These are phyloP conservation scores for Solanum bulbocastanum DNA, from an alignment of 257 asterid species.

Conservation along the genomic window DNA sequence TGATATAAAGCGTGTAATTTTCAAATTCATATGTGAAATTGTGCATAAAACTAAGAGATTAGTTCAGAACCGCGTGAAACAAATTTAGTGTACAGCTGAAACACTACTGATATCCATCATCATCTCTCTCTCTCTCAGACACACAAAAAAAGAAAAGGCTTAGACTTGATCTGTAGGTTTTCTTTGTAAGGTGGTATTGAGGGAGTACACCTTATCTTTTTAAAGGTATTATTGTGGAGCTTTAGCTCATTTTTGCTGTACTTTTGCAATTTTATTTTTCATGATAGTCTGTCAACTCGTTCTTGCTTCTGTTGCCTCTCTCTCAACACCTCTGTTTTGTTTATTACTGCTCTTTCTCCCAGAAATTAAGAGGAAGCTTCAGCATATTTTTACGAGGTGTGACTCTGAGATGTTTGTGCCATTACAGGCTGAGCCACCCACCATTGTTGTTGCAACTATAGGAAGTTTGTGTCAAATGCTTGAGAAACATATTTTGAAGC, in stretches of 20 bases:
- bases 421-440: slow-evolving; percentile 81
- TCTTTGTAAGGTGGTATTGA: background rate
- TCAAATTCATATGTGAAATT: background rate
- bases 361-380: background rate
- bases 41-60: background rate
- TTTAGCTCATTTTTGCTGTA: background rate
- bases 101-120: background rate
- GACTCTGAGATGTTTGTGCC: slow-evolving; percentile 5
- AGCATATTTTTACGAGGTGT: background rate
- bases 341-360: background rate
- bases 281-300: background rate
- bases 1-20: background rate
- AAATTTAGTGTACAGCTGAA: background rate
- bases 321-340: background rate
- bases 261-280: background rate
- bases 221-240: background rate
- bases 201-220: background rate
- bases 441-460: slow-evolving; percentile 78
- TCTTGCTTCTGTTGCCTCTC: background rate
- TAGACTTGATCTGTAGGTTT: background rate
- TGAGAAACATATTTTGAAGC: slow-evolving; percentile 60
- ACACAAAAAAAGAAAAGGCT: too few species aligned
- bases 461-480: slow-evolving; percentile 82
- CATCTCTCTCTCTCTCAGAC: background rate
- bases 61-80: background rate